Percentiles rank a stretch among this genome's conserved stretches.
phyloP scores from a whole-genome alignment of 2,329 filamentous ascomycete species.

The Ploettnerulaceae sp. region DNA sequence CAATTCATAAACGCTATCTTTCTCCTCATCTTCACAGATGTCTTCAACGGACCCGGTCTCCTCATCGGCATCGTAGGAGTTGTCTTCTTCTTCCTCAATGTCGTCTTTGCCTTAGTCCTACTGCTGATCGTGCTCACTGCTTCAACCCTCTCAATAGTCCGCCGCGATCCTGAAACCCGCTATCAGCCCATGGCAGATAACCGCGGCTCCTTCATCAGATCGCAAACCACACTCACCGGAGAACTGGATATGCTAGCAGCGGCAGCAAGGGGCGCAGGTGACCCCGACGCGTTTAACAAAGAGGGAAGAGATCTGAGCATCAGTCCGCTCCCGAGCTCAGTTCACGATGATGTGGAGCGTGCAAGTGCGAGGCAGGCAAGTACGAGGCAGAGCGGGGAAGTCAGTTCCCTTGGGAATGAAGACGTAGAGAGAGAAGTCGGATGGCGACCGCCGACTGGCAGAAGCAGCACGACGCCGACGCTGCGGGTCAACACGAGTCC shows the following conservation, averaged over 20 bases:
- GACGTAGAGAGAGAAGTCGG: too few relatives aligned
- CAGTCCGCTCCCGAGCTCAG: not conserved
- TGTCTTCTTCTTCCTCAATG: conserved; percentile 83
- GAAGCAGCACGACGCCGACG: too few relatives aligned
- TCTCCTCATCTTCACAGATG: conserved; percentile 78
- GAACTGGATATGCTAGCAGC: conserved; percentile 87
- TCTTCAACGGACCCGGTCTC: conserved; percentile 78
- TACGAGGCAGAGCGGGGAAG: too few relatives aligned
- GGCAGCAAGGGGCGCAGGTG: conserved; percentile 67
- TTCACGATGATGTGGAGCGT: not conserved
- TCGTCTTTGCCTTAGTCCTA: conserved; percentile 74
- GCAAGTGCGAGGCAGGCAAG: too few relatives aligned
- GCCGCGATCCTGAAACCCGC: conserved; percentile 89
- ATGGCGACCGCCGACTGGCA: too few relatives aligned
- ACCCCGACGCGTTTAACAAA: not conserved
- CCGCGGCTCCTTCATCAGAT: conserved; percentile 96
- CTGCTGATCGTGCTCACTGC: conserved; percentile 77
- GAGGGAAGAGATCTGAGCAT: not conserved
- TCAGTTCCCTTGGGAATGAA: too few relatives aligned
- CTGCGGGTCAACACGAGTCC: too few relatives aligned
- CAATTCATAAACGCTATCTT: conserved; percentile 92
- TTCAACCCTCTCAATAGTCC: conserved; percentile 73
- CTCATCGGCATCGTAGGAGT: conserved; percentile 87
- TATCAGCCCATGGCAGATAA: conserved; percentile 98
- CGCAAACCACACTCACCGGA: conserved; percentile 79